A percentile compares a stretch with the other conserved stretches of the same genome.
These are phyloP conservation scores for Barnettozyma vustinii DNA, from an alignment of 805 yeast species.

Conservation along the genomic window DNA sequence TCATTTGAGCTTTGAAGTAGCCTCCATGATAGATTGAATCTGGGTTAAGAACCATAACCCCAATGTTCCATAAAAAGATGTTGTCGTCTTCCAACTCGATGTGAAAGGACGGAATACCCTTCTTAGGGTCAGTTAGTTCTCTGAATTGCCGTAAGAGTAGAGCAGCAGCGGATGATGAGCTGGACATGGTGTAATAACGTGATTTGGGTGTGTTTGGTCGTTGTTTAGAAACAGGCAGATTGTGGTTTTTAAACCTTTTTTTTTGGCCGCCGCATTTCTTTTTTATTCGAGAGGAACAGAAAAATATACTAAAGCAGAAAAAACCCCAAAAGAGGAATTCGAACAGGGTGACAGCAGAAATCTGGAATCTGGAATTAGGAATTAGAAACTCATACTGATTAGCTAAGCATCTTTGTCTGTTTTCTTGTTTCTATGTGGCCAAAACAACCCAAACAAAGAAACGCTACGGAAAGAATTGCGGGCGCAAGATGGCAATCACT, in stretches of 20 bases:
- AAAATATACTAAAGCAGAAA: not conserved
- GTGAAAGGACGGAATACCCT: slow-evolving; percentile 67
- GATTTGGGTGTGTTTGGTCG: not conserved
- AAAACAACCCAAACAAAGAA: not conserved
- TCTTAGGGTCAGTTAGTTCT: slow-evolving; percentile 89
- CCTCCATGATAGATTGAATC: slow-evolving; percentile 94
- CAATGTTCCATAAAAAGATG: slow-evolving; percentile 72
- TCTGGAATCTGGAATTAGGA: not conserved
- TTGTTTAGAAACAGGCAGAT: not conserved
- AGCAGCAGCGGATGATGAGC: slow-evolving; percentile 56
- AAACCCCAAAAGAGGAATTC: not conserved
- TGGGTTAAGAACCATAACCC: slow-evolving; percentile 84
- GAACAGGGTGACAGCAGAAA: no score
- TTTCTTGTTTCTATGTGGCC: not conserved
- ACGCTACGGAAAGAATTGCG: not conserved
- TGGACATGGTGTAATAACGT: slow-evolving; percentile 7
- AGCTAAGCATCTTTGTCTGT: no score
- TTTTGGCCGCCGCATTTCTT: not conserved
- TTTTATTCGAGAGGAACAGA: not conserved
- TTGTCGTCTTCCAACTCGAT: slow-evolving; percentile 62
- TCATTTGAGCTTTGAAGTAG: slow-evolving; percentile 89
- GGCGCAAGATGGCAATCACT: slow-evolving; percentile 24
- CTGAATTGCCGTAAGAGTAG: slow-evolving; percentile 87
- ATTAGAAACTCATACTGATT: not conserved
- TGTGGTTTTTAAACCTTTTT: not conserved